A percentile compares a stretch with the other conserved stretches of the same genome.
These are phyloP conservation scores for Microcera coccophila DNA, from an alignment of 2,329 filamentous ascomycete genomes.

Conservation along the genomic window DNA sequence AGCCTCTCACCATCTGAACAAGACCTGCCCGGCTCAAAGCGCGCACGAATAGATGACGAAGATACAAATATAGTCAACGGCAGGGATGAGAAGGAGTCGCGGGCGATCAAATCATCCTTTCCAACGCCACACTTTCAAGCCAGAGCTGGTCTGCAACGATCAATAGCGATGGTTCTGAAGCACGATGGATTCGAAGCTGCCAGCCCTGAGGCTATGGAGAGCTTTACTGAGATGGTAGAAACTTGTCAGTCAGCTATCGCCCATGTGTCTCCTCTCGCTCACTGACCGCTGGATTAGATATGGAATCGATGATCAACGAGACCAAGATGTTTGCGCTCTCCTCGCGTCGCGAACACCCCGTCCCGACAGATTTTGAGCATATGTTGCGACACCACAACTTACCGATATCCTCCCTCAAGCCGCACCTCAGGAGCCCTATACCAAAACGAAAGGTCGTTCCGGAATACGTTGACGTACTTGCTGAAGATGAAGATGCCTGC, in stretches of 20 bases:
- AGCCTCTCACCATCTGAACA: slow-evolving; percentile 29
- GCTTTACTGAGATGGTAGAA: slow-evolving; percentile 53
- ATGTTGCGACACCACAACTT: slow-evolving; percentile 51
- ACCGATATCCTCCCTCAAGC: slow-evolving; percentile 47
- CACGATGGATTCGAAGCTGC: slow-evolving; percentile 58
- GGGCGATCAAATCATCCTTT: slow-evolving; percentile 18
- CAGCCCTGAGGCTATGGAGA: slow-evolving; percentile 54
- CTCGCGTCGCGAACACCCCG: slow-evolving; percentile 50
- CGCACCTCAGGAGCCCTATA: slow-evolving; percentile 54
- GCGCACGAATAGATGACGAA: slow-evolving; percentile 16
- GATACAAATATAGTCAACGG: slow-evolving; percentile 3
- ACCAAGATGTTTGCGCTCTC: slow-evolving; percentile 45
- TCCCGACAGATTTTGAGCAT: slow-evolving; percentile 56
- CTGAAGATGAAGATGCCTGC: slow-evolving; percentile 38
- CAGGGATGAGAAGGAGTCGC: slow-evolving; percentile 14
- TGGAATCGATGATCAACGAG: slow-evolving; percentile 47
- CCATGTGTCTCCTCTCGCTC: slow-evolving; percentile 1
- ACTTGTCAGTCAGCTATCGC: slow-evolving; percentile 44
- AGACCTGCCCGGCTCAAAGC: slow-evolving; percentile 30
- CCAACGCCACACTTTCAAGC: slow-evolving; percentile 33
- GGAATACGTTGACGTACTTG: slow-evolving; percentile 36
- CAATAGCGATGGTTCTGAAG: slow-evolving; percentile 52
- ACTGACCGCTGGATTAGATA: slow-evolving; percentile 36
- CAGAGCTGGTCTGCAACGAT: slow-evolving; percentile 45
- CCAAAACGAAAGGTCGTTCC: slow-evolving; percentile 37